These are phyloP conservation scores for Aspergillus vadensis DNA, from an alignment of 2,329 filamentous ascomycete genomes.

Conservation along the genomic window DNA sequence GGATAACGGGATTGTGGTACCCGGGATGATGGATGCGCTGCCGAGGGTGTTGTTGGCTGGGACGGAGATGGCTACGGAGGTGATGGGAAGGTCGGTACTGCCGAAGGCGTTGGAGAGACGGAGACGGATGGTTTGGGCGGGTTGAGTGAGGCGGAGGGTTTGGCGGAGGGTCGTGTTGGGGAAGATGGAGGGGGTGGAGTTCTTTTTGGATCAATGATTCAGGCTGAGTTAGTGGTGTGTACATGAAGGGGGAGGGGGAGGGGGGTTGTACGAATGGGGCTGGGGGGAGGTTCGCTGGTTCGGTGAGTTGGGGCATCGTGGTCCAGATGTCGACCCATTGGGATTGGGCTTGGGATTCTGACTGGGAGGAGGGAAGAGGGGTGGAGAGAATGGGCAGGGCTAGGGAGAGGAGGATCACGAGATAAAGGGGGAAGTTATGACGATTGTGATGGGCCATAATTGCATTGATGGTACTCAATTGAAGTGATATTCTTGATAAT, in stretches of 20 bases:
- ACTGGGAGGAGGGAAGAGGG: neutral
- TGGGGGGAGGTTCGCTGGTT: slow-evolving; percentile 63
- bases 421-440: too few relatives aligned
- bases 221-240: slow-evolving; percentile 11
- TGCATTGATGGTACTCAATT: too few relatives aligned
- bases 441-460: neutral
- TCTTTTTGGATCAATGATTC: slow-evolving; percentile 39
- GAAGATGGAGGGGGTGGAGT: slow-evolving; percentile 57
- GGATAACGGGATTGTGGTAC: slow-evolving; percentile 57
- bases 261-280: slow-evolving; percentile 56
- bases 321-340: slow-evolving; percentile 67
- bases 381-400: neutral
- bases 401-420: neutral
- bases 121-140: slow-evolving; percentile 59
- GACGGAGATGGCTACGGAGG: slow-evolving; percentile 59
- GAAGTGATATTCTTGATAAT: too few relatives aligned
- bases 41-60: slow-evolving; percentile 50
- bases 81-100: slow-evolving; percentile 60
- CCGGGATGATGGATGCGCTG: slow-evolving; percentile 53
- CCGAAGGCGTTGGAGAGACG: slow-evolving; percentile 69
- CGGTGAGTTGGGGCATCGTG: slow-evolving; percentile 66
- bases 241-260: neutral
- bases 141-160: slow-evolving; percentile 63
- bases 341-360: neutral
- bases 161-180: slow-evolving; percentile 66